A percentile compares a stretch with the other conserved stretches of the same genome.
These are phyloP conservation scores for Cladophialophora psammophila DNA, from an alignment of 2,329 filamentous ascomycete species.

Conservation along the genomic window DNA sequence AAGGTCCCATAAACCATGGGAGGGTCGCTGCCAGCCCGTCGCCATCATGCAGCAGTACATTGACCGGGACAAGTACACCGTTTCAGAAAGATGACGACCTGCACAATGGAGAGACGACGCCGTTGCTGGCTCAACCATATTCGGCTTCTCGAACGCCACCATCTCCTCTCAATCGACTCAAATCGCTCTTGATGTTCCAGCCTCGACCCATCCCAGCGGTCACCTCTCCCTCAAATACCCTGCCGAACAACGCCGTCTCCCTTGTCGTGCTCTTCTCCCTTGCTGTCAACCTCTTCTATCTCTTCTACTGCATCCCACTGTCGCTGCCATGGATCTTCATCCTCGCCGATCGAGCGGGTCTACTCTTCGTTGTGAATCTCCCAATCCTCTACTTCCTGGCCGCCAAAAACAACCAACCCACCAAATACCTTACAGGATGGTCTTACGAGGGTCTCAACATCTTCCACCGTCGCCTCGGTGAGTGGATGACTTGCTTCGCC, in stretches of 20 bases:
- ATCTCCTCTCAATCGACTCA: conserved; percentile 18
- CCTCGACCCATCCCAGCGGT: conserved; percentile 64
- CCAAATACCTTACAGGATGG: conserved; percentile 66
- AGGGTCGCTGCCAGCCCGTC: conserved; percentile 1
- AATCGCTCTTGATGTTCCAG: conserved; percentile 60
- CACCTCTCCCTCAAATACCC: conserved; percentile 54
- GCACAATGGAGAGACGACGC: conserved; percentile 16
- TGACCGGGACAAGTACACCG: conserved; percentile 33
- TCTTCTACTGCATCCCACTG: conserved; percentile 61
- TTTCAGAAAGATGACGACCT: conserved; percentile 27
- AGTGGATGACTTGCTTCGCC: conserved; percentile 67
- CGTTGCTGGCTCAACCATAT: conserved; percentile 16
- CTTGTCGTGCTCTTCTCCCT: conserved; percentile 61
- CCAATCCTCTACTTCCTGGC: conserved; percentile 67
- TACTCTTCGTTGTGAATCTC: conserved; percentile 60
- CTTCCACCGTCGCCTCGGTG: conserved; percentile 69
- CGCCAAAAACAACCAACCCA: conserved; percentile 69
- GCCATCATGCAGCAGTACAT: conserved; percentile 39
- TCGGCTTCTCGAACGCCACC: conserved; percentile 14
- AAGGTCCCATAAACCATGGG: not conserved
- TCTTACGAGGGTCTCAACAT: conserved; percentile 73
- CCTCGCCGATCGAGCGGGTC: conserved; percentile 65
- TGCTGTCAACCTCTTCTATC: conserved; percentile 65
- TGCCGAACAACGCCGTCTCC: conserved; percentile 65
- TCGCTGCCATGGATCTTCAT: conserved; percentile 61